These are phyloP conservation scores for Dichotomopilus funicola DNA, from an alignment of 2,329 filamentous ascomycete genomes.

Conservation along the genomic window DNA sequence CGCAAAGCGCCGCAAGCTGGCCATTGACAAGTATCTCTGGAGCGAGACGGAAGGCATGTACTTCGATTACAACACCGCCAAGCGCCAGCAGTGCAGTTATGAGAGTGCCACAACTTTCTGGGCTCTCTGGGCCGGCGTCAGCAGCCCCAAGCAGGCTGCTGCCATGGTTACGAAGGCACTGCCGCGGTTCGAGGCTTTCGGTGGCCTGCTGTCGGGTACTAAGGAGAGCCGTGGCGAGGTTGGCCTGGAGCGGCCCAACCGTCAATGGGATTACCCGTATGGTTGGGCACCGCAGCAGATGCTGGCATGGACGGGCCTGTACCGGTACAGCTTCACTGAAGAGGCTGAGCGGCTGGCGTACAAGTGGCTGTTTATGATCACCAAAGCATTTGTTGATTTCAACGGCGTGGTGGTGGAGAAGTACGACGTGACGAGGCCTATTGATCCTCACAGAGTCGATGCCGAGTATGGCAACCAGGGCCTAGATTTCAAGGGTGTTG, in stretches of 20 bases:
- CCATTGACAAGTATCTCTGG: conserved; percentile 92
- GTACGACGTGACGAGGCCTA: conserved; percentile 87
- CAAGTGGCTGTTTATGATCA: conserved; percentile 98
- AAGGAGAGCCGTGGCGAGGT: conserved; percentile 78
- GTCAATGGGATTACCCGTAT: conserved; percentile 98
- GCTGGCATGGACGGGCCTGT: conserved; percentile 87
- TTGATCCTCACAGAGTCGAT: conserved; percentile 88
- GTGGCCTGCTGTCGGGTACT: conserved; percentile 83
- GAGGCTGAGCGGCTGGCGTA: conserved; percentile 88
- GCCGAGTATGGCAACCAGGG: conserved; percentile 98
- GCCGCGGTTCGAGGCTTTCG: conserved; percentile 80
- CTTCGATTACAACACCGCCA: conserved; percentile 91
- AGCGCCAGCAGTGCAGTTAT: conserved; percentile 73
- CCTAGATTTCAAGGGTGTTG: conserved; percentile 88
- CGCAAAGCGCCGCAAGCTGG: conserved; percentile 73
- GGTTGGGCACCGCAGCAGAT: conserved; percentile 99
- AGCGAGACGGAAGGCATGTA: conserved; percentile 89
- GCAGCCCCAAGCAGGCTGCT: conserved; percentile 78
- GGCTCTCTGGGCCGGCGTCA: conserved; percentile 92
- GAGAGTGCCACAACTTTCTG: conserved; percentile 93
- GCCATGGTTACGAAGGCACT: conserved; percentile 73
- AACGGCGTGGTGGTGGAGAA: conserved; percentile 98
- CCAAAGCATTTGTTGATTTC: conserved; percentile 96
- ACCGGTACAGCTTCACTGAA: conserved; percentile 85
- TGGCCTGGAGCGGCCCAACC: conserved; percentile 77